Base-by-base conservation (phyloP, 1,139 yeast species). In the Yueomyces sp. region DNA sequence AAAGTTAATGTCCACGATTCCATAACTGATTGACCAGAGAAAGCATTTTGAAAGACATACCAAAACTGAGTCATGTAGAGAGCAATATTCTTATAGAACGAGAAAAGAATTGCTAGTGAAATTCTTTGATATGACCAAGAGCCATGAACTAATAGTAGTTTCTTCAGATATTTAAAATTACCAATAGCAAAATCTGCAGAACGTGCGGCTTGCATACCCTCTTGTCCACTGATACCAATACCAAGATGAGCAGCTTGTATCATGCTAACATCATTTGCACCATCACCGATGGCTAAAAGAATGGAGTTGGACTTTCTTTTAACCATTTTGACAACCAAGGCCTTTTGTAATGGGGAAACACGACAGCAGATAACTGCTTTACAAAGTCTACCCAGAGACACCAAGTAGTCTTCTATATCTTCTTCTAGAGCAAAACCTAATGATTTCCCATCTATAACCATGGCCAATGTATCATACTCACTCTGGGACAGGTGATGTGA, bases 221-320 rank as follows among this genome's bases (percentile, higher is more conserved):
- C 98, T 85, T 86, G 84, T 53, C 99, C 99, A 57, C 93, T 85
- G 52, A 91, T 91, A 59, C 99, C 99, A 39, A 91, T 94, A 47
- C 99, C 99, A 41, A 91, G 95, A 63, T 91, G 96, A 0, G 98
- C 98, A 11, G 97, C 96, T 64, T 91, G 98, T 53, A 91, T 91
- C 99, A 91, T 91, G 38, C 95, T 84, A 31, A 91, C 98, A 67
- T 91, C 99, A 59, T 91, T 91, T 3, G 98, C 96, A 53, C 98
- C 99, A 65, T 91, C 99, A 42, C 99, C 99, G 58, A 91, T 83
- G 0, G 98, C 97, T 48, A 93, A 69, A 28, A 93, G 66, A 54
- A 91, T 67, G 0, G 94, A 81, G 45, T 80, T 76, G 50, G 82
- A 76, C 55, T 85, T 78, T 56, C 85, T 81, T 54, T 81, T 81